These are phyloP conservation scores for Penicillium steckii DNA, from an alignment of 495 filamentous ascomycete species.

Conservation along the genomic window DNA sequence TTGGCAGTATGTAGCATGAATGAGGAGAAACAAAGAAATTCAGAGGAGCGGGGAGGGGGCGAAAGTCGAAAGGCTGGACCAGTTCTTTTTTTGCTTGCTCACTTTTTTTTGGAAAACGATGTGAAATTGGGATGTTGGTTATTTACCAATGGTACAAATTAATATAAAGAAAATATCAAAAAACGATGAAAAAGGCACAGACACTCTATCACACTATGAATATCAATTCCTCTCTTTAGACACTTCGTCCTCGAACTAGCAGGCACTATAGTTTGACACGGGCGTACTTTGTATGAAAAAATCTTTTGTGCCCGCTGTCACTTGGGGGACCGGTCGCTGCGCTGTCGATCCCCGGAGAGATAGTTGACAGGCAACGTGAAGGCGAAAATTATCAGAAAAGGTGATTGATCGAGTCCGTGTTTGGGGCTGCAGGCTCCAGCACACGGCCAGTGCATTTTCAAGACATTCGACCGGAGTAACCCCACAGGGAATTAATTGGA, in stretches of 20 bases:
- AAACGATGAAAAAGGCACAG: not conserved
- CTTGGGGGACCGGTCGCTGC: constrained; percentile 26
- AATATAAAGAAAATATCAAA: not conserved
- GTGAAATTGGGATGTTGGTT: not conserved
- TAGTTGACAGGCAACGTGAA: constrained; percentile 20
- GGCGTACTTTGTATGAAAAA: constrained; percentile 1
- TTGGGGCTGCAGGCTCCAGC: constrained; percentile 21
- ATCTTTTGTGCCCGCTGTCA: constrained; percentile 26
- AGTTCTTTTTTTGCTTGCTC: too few species aligned
- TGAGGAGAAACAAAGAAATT: constrained; percentile 13
- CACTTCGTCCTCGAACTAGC: too few species aligned
- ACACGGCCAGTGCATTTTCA: constrained; percentile 32
- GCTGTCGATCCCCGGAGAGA: constrained; percentile 33
- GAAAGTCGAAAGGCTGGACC: not conserved
- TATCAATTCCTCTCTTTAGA: not conserved
- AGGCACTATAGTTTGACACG: too few species aligned
- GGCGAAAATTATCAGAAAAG: constrained; percentile 1
- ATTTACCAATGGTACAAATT: not conserved
- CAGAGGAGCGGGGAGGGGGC: not conserved
- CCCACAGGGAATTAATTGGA: constrained; percentile 14
- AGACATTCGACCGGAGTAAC: constrained; percentile 22
- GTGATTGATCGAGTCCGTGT: constrained; percentile 24
- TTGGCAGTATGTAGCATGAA: not conserved
- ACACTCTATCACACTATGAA: not conserved
- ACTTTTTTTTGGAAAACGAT: not conserved